Conservation (phyloP, 2,329 filamentous ascomycete genomes). For the Podosphaera xanthii region DNA sequence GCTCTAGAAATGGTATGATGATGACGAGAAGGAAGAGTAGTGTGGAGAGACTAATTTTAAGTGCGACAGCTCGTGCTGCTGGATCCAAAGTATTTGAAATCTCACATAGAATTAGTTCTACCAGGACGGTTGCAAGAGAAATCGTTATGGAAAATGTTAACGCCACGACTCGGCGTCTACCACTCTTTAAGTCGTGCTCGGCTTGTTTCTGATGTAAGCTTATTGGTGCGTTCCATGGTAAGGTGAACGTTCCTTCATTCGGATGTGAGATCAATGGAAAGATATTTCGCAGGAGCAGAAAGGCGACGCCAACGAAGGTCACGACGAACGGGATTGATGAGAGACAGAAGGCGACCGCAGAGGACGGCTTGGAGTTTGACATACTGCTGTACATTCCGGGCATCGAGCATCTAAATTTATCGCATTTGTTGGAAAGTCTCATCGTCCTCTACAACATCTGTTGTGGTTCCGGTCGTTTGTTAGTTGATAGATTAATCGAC, state of each 20-base stretch:
- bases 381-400: slow-evolving; percentile 5
- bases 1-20: slow-evolving; percentile 56
- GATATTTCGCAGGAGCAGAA: slow-evolving; percentile 41
- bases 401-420: background rate
- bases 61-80: slow-evolving; percentile 40
- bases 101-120: slow-evolving; percentile 63
- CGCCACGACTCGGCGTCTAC: slow-evolving; percentile 29
- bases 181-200: slow-evolving; percentile 30
- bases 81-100: slow-evolving; percentile 54
- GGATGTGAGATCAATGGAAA: slow-evolving; percentile 46
- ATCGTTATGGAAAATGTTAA: slow-evolving; percentile 55
- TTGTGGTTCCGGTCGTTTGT: background rate
- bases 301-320: slow-evolving; percentile 41
- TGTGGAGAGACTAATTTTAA: slow-evolving; percentile 45
- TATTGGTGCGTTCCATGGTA: slow-evolving; percentile 35
- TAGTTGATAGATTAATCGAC: background rate
- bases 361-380: slow-evolving; percentile 14
- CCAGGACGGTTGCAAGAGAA: slow-evolving; percentile 53
- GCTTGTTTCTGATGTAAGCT: slow-evolving; percentile 34
- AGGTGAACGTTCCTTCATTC: slow-evolving; percentile 31
- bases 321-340: slow-evolving; percentile 45
- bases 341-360: slow-evolving; percentile 26
- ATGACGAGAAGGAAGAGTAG: slow-evolving; percentile 51
- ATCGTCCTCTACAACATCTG: slow-evolving; percentile 4
- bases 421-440: slow-evolving; percentile 12